These are phyloP conservation scores for Xylaria polymorpha DNA, from an alignment of 2,329 filamentous ascomycete genomes.

Conservation along the genomic window DNA sequence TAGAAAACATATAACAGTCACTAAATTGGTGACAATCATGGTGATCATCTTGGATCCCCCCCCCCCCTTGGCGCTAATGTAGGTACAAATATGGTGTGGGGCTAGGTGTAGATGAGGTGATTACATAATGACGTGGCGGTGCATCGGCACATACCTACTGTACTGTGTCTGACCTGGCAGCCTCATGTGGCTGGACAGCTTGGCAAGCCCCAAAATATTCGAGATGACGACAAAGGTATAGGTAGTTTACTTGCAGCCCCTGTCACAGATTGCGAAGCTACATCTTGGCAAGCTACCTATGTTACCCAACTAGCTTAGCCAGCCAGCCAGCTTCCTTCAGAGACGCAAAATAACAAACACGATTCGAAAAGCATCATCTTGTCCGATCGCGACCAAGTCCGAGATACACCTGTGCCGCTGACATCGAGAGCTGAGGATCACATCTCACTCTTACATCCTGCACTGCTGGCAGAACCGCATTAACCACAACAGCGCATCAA, in stretches of 20 bases:
- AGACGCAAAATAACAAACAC: neutral
- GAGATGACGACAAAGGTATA: conserved; percentile 7
- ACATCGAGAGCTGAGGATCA: neutral
- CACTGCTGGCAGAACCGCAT: neutral
- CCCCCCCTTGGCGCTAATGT: no score
- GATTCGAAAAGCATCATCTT: conserved; percentile 2
- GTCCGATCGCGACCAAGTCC: neutral
- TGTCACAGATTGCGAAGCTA: conserved; percentile 24
- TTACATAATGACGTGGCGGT: no score
- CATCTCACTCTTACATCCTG: neutral
- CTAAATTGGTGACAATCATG: no score
- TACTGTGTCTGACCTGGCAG: neutral
- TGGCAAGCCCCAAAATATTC: neutral
- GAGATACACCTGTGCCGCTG: neutral
- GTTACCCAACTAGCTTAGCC: neutral
- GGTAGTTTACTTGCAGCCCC: conserved; percentile 9
- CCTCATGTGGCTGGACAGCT: conserved; percentile 8
- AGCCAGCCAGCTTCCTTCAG: conserved; percentile 25
- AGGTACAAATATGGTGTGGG: no score
- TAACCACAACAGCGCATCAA: conserved; percentile 6
- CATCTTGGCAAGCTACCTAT: conserved; percentile 1
- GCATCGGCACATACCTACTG: neutral
- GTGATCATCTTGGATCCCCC: no score
- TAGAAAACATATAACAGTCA: no score
- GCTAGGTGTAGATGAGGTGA: no score